Conservation (phyloP, 345 rosid species). For the Dipteronia dyeriana region DNA sequence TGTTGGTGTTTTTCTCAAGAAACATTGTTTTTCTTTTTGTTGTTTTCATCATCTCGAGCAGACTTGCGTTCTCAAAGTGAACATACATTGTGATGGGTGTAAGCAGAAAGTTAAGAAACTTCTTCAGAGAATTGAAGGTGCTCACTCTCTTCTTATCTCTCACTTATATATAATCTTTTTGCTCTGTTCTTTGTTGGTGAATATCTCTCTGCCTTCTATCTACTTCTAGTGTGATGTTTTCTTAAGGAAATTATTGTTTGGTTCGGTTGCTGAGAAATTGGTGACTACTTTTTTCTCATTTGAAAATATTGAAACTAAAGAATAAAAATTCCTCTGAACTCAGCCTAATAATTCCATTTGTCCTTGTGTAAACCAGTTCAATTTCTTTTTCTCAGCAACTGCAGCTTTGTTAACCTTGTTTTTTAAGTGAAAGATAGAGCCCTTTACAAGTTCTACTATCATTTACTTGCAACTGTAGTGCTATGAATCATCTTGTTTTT, state of each 20-base stretch:
- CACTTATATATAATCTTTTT: background rate
- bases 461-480: background rate
- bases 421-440: background rate
- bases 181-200: background rate
- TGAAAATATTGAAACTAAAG: background rate
- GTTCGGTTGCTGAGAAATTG: slow-evolving; percentile 21
- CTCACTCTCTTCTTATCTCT: background rate
- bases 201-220: background rate
- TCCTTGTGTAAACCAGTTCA: background rate
- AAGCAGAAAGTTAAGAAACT: slow-evolving; percentile 82
- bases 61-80: slow-evolving; percentile 78
- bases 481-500: background rate
- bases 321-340: background rate
- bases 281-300: background rate
- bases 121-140: slow-evolving; percentile 87
- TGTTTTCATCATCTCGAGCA: slow-evolving; percentile 27
- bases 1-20: background rate
- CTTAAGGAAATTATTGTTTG: slow-evolving; percentile 3
- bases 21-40: slow-evolving; percentile 16
- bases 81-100: slow-evolving; percentile 86
- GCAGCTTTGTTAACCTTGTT: background rate
- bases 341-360: background rate
- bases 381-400: background rate
- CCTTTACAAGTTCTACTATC: background rate
- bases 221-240: background rate